A percentile compares a stretch with the other conserved stretches of the same genome.
Evolutionary conservation across 2,329 filamentous ascomycete species (phyloP).

Genomic region (Diaporthe nobilis): DNA sequence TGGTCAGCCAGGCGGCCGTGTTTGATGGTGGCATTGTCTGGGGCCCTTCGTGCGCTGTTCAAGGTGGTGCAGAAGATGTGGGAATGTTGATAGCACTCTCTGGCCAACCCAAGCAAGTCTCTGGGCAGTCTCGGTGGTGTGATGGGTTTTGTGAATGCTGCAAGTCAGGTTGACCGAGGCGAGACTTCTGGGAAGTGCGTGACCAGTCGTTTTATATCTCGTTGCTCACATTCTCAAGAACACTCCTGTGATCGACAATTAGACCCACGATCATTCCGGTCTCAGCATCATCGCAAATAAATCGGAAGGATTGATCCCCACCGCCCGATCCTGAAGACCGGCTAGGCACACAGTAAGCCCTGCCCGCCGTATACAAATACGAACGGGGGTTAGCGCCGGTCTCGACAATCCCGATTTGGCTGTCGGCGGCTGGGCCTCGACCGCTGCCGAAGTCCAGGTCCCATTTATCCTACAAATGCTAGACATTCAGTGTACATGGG

Average conservation of each 20-base stretch:
- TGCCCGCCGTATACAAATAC: constrained; percentile 2
- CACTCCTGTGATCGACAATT: neutral
- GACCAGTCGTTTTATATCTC: neutral
- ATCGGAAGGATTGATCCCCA: neutral
- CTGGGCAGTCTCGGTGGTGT: accelerated
- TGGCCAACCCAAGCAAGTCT: accelerated
- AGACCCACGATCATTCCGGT: neutral
- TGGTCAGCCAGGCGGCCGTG: constrained; percentile 24
- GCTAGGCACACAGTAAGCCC: neutral
- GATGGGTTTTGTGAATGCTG: neutral
- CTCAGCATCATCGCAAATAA: too few species aligned
- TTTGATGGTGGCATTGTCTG: constrained; percentile 12
- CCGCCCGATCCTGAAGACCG: neutral
- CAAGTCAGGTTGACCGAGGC: neutral
- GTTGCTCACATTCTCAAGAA: neutral
- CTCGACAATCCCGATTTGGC: neutral
- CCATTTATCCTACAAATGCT: too few species aligned
- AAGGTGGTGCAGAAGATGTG: too few species aligned
- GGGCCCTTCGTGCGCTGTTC: accelerated
- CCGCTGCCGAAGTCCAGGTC: too few species aligned
- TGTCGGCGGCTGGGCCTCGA: neutral
- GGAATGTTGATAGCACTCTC: accelerated
- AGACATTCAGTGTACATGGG: too few species aligned
- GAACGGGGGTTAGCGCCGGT: constrained; percentile 17
- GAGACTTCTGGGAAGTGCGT: too few species aligned